Evolutionary conservation across 1,284 basidiomycete genomes (phyloP).

Genomic region (Caloboletus firmus): DNA sequence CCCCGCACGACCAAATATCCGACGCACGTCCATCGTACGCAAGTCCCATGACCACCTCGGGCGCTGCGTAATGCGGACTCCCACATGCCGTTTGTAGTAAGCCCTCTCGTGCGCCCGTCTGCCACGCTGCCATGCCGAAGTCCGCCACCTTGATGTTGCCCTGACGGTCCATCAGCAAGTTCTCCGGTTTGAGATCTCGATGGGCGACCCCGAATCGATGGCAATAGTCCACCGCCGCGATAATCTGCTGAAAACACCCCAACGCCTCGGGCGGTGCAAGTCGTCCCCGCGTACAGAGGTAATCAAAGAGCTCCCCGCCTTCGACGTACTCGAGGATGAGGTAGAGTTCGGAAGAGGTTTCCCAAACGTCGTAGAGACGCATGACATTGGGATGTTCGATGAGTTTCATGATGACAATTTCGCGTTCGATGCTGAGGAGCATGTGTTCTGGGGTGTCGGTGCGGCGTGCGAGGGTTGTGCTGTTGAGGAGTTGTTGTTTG

Average conservation of each 20-base stretch:
- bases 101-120: conserved; percentile 53
- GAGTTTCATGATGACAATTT: conserved; percentile 99
- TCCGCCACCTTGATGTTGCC: conserved; percentile 96
- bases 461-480: conserved; percentile 58
- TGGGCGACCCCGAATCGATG: conserved; percentile 98
- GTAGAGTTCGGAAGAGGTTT: conserved; percentile 87
- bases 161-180: conserved; percentile 82
- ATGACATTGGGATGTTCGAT: conserved; percentile 97
- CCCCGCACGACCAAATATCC: conserved; percentile 98
- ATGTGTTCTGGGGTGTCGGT: conserved; percentile 65
- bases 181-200: conserved; percentile 97
- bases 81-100: conserved; percentile 92
- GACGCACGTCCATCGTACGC: conserved; percentile 88
- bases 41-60: conserved; percentile 86
- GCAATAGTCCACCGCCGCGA: conserved; percentile 93
- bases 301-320: conserved; percentile 96
- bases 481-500: conserved; percentile 70
- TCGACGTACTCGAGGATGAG: conserved; percentile 97
- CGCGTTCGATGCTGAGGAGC: conserved; percentile 86
- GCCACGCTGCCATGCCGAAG: conserved; percentile 99
- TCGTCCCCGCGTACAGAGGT: conserved; percentile 85
- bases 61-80: conserved; percentile 96
- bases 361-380: conserved; percentile 96
- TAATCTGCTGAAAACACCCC: conserved; percentile 96
- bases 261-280: conserved; percentile 81